Evolutionary conservation across 1,139 yeast species (phyloP).

Genomic region (Geotrichum klebahnii): DNA sequence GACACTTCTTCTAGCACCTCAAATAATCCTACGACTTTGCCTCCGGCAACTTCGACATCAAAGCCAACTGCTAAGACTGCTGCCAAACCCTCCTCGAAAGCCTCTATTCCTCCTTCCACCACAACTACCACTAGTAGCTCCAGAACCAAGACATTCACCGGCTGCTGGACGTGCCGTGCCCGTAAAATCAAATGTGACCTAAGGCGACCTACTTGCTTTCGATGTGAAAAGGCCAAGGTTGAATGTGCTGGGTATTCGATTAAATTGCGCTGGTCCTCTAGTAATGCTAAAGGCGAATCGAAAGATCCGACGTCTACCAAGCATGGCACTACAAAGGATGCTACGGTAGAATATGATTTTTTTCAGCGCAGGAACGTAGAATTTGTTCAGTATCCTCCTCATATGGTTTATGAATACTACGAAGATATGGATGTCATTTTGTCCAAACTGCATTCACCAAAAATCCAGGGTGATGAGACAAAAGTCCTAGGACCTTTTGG

Average conservation of each 20-base stretch:
- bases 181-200: constrained; percentile 60
- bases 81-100: constrained; percentile 1
- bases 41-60: background rate
- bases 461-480: constrained; percentile 47
- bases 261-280: constrained; percentile 67
- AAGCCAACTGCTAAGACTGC: background rate
- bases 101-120: too few species aligned
- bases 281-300: constrained; percentile 26
- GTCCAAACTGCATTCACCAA: constrained; percentile 55
- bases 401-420: constrained; percentile 60
- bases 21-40: background rate
- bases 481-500: constrained; percentile 78
- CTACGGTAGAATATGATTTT: constrained; percentile 43
- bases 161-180: constrained; percentile 62
- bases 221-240: constrained; percentile 54
- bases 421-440: constrained; percentile 80
- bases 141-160: constrained; percentile 51
- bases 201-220: constrained; percentile 49
- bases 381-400: constrained; percentile 63
- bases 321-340: constrained; percentile 19
- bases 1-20: background rate
- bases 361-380: constrained; percentile 66
- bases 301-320: too few species aligned
- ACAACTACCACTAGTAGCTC: constrained; percentile 8
- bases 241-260: constrained; percentile 80